Percentiles rank a stretch among this genome's conserved stretches.
Conservation (phyloP, 306 rosid genomes). For the Begonia loranthoides region DNA sequence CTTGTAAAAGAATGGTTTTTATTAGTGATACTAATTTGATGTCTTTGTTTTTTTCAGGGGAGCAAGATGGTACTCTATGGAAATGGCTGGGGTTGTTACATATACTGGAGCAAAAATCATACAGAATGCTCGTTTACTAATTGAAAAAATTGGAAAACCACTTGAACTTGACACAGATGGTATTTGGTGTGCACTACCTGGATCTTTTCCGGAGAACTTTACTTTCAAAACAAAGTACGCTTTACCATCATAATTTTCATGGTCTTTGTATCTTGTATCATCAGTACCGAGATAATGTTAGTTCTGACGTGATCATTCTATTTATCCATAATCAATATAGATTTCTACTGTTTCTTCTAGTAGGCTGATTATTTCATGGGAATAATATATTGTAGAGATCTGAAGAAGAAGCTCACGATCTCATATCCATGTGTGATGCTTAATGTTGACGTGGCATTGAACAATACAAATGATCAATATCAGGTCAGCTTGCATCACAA, state of each 20-base stretch:
- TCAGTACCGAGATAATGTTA: too few species aligned
- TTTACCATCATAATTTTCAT: conserved; percentile 8
- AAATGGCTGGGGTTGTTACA: conserved; percentile 99
- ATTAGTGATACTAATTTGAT: conserved; percentile 1
- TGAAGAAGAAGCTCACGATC: conserved; percentile 77
- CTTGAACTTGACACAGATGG: conserved; percentile 97
- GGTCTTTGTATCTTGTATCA: not conserved
- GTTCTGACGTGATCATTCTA: too few species aligned
- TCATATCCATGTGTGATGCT: conserved; percentile 99
- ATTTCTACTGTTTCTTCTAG: too few species aligned
- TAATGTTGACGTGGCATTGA: conserved; percentile 91
- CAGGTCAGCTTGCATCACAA: conserved; percentile 47
- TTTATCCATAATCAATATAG: too few species aligned
- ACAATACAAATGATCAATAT: conserved; percentile 95
- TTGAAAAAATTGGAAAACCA: conserved; percentile 96
- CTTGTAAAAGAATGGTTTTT: not conserved
- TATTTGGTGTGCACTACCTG: conserved; percentile 97
- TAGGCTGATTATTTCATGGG: conserved; percentile 20
- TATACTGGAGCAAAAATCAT: conserved; percentile 98
- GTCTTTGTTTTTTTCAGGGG: conserved; percentile 45
- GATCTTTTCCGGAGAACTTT: conserved; percentile 94
- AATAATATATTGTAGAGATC: conserved; percentile 42
- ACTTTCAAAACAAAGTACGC: conserved; percentile 81
- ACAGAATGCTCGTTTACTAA: conserved; percentile 88
- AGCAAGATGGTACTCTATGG: conserved; percentile 99